Base-by-base conservation (phyloP, 345 rosid genomes). In the Brassica carinata region DNA sequence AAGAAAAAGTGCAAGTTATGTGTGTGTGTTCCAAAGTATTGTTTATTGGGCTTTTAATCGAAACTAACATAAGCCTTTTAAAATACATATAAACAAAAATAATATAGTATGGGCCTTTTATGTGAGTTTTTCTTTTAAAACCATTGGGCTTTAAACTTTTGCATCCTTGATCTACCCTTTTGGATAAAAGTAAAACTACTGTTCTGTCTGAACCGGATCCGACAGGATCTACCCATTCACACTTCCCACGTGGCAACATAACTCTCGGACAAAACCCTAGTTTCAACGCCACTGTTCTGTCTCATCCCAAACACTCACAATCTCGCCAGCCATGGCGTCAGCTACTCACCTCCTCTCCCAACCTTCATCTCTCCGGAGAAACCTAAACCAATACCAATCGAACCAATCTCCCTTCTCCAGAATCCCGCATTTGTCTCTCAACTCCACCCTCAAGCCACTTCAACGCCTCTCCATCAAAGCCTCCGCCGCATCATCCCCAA, bases 381-480 rank as follows among this genome's bases (percentile, higher is more conserved):
- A 86, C 76, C 77, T 81, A 77, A 84, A 67, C 1, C 84, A 43
- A 31, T 59, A 79, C 79, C 80, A 71, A 55, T 61, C 75, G 38
- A 82, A 81, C 9, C 91, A 79, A 80, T 73, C 75, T 79, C 87
- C 86, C 55, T 70, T 78, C 79, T 57, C 81, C 53, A 85, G 87
- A 79, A 2, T 65, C 82, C 73, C 87, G 5, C 15, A 67, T 74
- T 58, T 85, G 19, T 75, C 90, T 17, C 80, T 87, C 19, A 88
- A 68, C 15, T 73, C 80, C 72, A 62, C 81, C 26, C 33, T 71
- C 2, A 73, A 71, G 80, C 64, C 85, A 73, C 79, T 29, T 2
- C 82, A 72, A 13, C 85, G 83, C 80, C 65, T 85, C 74, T 85
- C 91, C 64, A 75, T 91, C 6, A 88, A 75, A 70, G 90, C 92